Evolutionary conservation across 1,284 basidiomycete genomes (phyloP).

Genomic region (Porphyrellus sp.): DNA sequence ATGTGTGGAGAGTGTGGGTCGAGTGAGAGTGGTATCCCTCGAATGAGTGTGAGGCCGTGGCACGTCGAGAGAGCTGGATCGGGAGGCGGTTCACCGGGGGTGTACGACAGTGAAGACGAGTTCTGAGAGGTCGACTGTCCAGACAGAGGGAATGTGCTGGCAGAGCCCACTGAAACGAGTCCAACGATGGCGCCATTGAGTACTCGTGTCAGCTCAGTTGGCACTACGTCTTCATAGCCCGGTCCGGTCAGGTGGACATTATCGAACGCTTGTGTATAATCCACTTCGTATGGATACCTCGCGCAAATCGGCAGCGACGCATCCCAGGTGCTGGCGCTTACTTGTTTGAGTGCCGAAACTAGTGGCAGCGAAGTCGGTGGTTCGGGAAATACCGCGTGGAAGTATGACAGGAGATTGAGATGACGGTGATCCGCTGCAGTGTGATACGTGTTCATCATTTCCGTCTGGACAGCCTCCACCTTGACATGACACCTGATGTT

Average conservation of each 20-base stretch:
- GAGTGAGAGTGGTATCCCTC: constrained; percentile 38
- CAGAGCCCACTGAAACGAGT: constrained; percentile 43
- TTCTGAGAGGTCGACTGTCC: background rate
- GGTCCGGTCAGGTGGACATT: constrained; percentile 64
- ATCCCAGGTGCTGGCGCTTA: constrained; percentile 58
- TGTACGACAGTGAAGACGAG: constrained; percentile 47
- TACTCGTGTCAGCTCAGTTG: constrained; percentile 62
- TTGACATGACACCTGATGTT: constrained; percentile 1
- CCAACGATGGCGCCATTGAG: constrained; percentile 83
- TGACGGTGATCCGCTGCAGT: constrained; percentile 74
- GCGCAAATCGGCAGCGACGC: constrained; percentile 68
- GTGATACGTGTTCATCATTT: constrained; percentile 42
- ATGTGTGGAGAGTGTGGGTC: constrained; percentile 37
- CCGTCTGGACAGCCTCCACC: constrained; percentile 27
- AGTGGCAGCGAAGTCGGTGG: constrained; percentile 1
- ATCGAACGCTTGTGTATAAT: constrained; percentile 53
- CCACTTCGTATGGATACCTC: constrained; percentile 65
- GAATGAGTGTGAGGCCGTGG: constrained; percentile 71
- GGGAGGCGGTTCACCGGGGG: constrained; percentile 51
- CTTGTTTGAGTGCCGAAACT: constrained; percentile 26
- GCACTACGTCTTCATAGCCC: constrained; percentile 72
- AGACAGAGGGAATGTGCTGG: background rate
- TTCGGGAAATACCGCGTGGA: constrained; percentile 61
- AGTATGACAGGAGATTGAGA: constrained; percentile 77
- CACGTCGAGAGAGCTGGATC: constrained; percentile 57